These are phyloP conservation scores for Fonsecaea nubica DNA, from an alignment of 2,329 filamentous ascomycete species.

Conservation along the genomic window DNA sequence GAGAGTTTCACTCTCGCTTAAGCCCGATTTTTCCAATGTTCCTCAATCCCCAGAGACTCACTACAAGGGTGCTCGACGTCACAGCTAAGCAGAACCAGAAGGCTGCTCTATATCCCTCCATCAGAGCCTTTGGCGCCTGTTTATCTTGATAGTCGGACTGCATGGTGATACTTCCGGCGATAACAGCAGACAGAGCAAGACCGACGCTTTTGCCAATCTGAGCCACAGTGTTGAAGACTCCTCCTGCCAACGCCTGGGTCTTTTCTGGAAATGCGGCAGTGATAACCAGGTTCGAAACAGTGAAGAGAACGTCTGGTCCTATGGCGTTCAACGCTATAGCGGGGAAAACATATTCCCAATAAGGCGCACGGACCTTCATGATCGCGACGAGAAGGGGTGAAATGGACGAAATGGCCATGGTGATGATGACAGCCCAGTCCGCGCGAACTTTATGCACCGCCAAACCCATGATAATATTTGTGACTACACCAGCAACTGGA, in stretches of 20 bases:
- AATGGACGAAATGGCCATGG: constrained; percentile 52
- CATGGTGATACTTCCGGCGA: constrained; percentile 52
- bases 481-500: constrained; percentile 43
- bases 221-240: constrained; percentile 65
- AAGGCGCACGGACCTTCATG: constrained; percentile 52
- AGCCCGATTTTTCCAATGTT: constrained; percentile 58
- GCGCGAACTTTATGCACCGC: constrained; percentile 54
- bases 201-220: constrained; percentile 65
- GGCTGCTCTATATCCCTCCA: constrained; percentile 59
- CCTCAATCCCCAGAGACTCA: constrained; percentile 49
- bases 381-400: constrained; percentile 64
- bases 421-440: constrained; percentile 49
- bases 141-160: constrained; percentile 39
- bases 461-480: constrained; percentile 56
- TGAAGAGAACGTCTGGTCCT: constrained; percentile 55
- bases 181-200: constrained; percentile 59
- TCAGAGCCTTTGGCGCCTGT: constrained; percentile 46
- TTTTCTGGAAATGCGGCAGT: constrained; percentile 61
- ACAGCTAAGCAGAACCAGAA: constrained; percentile 62
- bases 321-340: constrained; percentile 43
- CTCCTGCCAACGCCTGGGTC: constrained; percentile 66
- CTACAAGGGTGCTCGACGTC: constrained; percentile 48
- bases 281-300: constrained; percentile 60
- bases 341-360: constrained; percentile 59
- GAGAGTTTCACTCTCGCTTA: constrained; percentile 45